These are phyloP conservation scores for Populus davidiana DNA, from an alignment of 345 rosid genomes.

Conservation along the genomic window DNA sequence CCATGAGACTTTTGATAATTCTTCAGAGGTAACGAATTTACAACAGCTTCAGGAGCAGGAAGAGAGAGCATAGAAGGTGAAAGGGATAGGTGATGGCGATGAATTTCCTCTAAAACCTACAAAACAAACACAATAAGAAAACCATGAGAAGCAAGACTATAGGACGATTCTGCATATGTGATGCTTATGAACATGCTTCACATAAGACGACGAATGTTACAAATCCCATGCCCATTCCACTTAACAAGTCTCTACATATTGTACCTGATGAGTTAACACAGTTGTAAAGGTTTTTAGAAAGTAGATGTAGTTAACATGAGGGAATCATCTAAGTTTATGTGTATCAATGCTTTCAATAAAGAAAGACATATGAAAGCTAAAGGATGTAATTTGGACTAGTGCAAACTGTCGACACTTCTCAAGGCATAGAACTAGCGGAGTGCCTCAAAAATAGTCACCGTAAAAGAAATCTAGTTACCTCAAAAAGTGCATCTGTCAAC, in stretches of 20 bases:
- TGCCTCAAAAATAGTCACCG: neutral
- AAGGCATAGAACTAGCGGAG: neutral
- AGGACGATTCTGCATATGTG: neutral
- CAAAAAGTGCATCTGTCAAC: conserved; percentile 27
- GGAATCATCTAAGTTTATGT: neutral
- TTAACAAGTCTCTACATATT: neutral
- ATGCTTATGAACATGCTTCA: neutral
- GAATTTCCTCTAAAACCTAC: conserved; percentile 27
- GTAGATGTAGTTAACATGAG: neutral
- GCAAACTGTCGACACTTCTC: neutral
- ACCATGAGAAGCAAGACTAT: neutral
- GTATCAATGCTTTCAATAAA: neutral
- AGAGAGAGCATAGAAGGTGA: conserved; percentile 15
- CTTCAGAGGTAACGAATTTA: conserved; percentile 24
- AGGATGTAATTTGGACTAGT: neutral
- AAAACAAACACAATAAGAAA: neutral
- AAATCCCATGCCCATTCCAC: neutral
- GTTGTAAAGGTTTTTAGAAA: neutral
- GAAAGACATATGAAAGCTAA: neutral
- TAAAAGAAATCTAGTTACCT: conserved; percentile 9
- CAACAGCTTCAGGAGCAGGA: conserved; percentile 29
- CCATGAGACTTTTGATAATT: conserved; percentile 3
- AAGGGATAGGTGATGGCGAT: conserved; percentile 21
- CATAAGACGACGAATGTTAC: neutral
- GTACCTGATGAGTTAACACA: neutral